phyloP scores from a whole-genome alignment of 2,329 filamentous ascomycete species.

The Fusarium ramigenum region DNA sequence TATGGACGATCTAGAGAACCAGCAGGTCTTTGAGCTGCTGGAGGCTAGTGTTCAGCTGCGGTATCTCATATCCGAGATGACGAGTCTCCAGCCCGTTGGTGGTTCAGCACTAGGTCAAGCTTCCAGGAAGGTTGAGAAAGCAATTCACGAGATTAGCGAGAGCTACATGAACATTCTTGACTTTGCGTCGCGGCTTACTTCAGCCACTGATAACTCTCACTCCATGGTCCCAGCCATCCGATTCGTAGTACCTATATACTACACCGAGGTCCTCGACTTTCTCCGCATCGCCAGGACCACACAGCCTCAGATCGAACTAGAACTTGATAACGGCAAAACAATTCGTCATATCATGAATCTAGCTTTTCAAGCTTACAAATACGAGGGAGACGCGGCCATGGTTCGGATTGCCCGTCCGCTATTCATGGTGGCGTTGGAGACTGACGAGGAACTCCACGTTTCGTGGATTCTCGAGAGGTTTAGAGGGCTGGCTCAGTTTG shows the following conservation, averaged over 20 bases:
- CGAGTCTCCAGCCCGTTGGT: not conserved
- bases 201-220: not conserved
- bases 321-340: not conserved
- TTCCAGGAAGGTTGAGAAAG: not conserved
- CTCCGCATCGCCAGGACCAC: not conserved
- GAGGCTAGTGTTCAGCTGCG: not conserved
- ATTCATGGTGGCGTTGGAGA: not conserved
- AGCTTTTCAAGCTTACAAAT: not conserved
- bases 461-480: not conserved
- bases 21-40: not conserved
- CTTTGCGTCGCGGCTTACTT: not conserved
- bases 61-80: not conserved
- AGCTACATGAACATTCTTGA: not conserved
- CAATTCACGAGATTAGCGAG: not conserved
- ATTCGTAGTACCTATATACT: not conserved
- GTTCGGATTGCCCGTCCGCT: not conserved
- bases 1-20: not conserved
- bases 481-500: not conserved
- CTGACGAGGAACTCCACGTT: not conserved
- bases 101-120: not conserved
- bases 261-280: not conserved
- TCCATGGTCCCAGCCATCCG: not conserved
- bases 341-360: not conserved
- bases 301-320: accelerated
- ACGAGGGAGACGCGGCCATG: not conserved